Conservation (phyloP, 2,329 filamentous ascomycete genomes). For the Ophiostoma piceae region DNA sequence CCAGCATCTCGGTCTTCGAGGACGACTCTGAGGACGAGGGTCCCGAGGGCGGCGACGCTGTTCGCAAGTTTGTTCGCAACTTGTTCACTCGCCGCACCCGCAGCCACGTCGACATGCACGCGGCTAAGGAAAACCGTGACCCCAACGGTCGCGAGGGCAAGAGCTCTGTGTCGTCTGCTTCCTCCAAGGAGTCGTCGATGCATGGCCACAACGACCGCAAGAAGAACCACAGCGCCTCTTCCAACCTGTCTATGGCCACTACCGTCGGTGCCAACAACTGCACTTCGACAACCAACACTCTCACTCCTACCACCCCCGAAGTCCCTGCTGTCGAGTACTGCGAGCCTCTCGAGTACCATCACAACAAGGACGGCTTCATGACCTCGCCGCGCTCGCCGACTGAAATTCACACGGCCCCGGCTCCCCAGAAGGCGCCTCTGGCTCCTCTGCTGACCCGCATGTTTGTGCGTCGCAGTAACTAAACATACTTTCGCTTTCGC, state of each 20-base stretch:
- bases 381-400: not conserved
- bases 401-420: not conserved
- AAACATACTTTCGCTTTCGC: not conserved
- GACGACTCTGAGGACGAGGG: slow-evolving; percentile 28
- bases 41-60: slow-evolving; percentile 18
- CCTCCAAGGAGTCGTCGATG: not conserved
- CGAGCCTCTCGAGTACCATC: slow-evolving; percentile 9
- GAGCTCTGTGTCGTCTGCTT: slow-evolving; percentile 8
- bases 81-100: slow-evolving; percentile 25
- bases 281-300: not conserved
- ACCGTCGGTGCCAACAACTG: slow-evolving; percentile 17
- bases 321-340: slow-evolving; percentile 6
- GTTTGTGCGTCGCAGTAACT: slow-evolving; percentile 28
- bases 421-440: slow-evolving; percentile 12
- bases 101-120: slow-evolving; percentile 14
- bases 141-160: slow-evolving; percentile 7
- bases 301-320: not conserved
- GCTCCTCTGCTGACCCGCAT: slow-evolving; percentile 26
- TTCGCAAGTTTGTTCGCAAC: slow-evolving; percentile 26
- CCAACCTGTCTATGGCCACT: slow-evolving; percentile 20
- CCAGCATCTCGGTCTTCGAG: slow-evolving; percentile 25
- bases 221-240: slow-evolving; percentile 24
- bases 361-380: slow-evolving; percentile 3
- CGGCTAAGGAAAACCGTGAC: slow-evolving; percentile 15
- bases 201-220: slow-evolving; percentile 20